These are phyloP conservation scores for Zoysia japonica DNA, from an alignment of 176 grass and related monocot species.

Conservation along the genomic window DNA sequence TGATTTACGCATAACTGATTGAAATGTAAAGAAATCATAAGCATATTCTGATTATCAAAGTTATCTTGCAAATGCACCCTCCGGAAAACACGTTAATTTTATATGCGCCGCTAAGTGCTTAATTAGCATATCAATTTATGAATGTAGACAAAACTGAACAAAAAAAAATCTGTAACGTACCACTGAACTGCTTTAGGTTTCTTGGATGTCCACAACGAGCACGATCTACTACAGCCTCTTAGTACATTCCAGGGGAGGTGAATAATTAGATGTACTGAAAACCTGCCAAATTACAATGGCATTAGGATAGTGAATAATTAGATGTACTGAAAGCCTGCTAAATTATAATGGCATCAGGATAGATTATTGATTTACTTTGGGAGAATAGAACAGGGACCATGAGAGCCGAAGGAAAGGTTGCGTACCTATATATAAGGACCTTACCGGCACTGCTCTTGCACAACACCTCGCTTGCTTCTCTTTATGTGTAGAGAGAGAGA, in stretches of 20 bases:
- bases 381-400: conserved; percentile 34
- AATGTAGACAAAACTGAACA: conserved; percentile 3
- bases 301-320: conserved; percentile 15
- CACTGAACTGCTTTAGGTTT: no score
- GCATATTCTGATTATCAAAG: conserved; percentile 32
- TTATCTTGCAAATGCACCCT: conserved; percentile 33
- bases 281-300: neutral
- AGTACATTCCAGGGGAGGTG: neutral
- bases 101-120: conserved; percentile 11
- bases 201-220: neutral
- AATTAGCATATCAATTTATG: neutral
- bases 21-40: conserved; percentile 37
- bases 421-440: conserved; percentile 58
- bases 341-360: conserved; percentile 3
- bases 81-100: neutral
- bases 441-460: conserved; percentile 49
- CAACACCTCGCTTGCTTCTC: conserved; percentile 39
- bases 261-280: neutral
- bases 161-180: conserved; percentile 1
- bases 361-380: conserved; percentile 40
- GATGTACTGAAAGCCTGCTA: neutral
- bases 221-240: neutral
- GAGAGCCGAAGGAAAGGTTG: conserved; percentile 47
- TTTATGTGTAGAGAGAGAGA: conserved; percentile 2
- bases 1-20: conserved; percentile 55